Evolutionary conservation across 2,329 filamentous ascomycete species (phyloP), one percentile per base, ranked within the genome.

Genomic region (Phyllosticta citriasiana): DNA sequence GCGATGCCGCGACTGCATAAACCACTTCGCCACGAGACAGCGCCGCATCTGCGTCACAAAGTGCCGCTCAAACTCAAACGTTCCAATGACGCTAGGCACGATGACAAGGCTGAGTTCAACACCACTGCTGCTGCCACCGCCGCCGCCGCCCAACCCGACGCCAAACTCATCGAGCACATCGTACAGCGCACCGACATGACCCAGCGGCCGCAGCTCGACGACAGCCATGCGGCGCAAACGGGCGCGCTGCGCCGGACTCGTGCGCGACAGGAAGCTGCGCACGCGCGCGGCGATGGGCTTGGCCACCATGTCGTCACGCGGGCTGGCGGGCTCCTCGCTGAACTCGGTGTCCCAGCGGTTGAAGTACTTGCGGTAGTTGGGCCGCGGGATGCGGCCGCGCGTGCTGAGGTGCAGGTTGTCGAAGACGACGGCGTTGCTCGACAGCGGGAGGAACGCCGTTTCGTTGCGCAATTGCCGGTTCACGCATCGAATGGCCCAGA

Each of bases 321-420:
- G 58, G 53, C 55, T 47, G 40, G 40, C 40, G 40, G 40, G 40
- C 40, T 60, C 58, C 47, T 60, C 58, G 58, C 53, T 60, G 53
- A 56, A 60, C 58, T 60, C 58, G n/a, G 58, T 60, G 53, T 60
- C 58, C 58, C 58, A 60, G 53, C 58, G 58, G 47, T 60, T 56
- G 40, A 60, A 56, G 58, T 60, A 60, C 58, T 60, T 60, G 58
- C 58, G 58, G 25, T 56, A 60, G 53, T 60, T 60, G 35, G 58
- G 58, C 4, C 58, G 53, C 22, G 53, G 27, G 40, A 60, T 60
- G 53, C 53, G 58, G 10, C 58, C 53, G n/a, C 25, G n/a, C 25
- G 53, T 54, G 40, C 40, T 47, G 40, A 47, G 40, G 16, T 47
- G 40, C 26, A 60, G 58, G 58, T 60, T 61, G 59, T 57, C 59